Conservation (phyloP, 1,284 basidiomycete genomes). For the Naganishia cerealis region DNA sequence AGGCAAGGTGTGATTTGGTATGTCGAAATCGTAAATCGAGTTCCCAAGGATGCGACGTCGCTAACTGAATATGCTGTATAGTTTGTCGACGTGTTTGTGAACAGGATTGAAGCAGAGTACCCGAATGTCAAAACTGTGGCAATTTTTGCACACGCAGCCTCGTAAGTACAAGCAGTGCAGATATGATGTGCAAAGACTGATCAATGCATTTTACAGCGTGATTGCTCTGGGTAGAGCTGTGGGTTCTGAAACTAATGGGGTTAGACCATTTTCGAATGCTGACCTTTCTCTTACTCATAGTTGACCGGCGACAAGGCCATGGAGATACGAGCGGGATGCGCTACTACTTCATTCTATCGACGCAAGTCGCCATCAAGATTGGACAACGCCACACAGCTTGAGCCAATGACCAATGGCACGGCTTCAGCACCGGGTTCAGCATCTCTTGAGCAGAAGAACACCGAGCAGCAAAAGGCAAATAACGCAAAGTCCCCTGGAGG, state of each 20-base stretch:
- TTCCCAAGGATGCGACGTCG: conserved; percentile 13
- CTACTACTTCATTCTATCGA: conserved; percentile 47
- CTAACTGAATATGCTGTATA: conserved; percentile 5
- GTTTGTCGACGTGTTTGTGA: conserved; percentile 47
- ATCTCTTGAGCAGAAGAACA: neutral
- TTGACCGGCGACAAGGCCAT: conserved; percentile 44
- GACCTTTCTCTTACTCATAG: conserved; percentile 31
- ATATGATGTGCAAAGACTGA: neutral
- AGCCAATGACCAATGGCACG: neutral
- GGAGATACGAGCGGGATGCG: conserved; percentile 50
- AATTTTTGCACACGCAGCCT: conserved; percentile 58
- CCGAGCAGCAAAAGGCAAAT: neutral
- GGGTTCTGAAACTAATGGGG: conserved; percentile 31
- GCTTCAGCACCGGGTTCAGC: neutral
- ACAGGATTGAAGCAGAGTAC: conserved; percentile 43
- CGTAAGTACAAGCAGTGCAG: conserved; percentile 14
- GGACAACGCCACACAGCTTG: neutral
- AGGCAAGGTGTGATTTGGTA: conserved; percentile 45
- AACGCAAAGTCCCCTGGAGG: neutral
- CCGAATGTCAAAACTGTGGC: conserved; percentile 51
- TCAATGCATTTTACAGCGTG: conserved; percentile 37
- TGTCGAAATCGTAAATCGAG: conserved; percentile 5
- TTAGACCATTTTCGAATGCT: neutral
- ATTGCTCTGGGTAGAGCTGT: conserved; percentile 53
- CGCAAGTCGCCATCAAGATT: conserved; percentile 36